A percentile compares a stretch with the other conserved stretches of the same genome.
phyloP scores from a whole-genome alignment of 768 basidiomycete genomes.

The Strobilomyces echinocephalus region DNA sequence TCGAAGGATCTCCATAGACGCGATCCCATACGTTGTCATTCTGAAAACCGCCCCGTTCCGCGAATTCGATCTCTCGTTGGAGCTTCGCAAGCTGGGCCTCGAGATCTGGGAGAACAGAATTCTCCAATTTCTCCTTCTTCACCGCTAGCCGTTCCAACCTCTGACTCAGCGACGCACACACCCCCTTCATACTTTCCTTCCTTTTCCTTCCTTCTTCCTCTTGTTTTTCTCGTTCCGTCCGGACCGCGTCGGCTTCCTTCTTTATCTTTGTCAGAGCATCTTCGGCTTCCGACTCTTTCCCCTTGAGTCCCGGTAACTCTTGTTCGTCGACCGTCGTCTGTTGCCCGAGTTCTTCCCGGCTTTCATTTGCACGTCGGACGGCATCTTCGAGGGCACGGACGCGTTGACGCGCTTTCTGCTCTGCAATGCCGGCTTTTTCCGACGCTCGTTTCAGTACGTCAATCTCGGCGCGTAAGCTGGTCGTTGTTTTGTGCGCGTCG shows the following conservation, averaged over 20 bases:
- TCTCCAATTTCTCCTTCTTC: slow-evolving; percentile 66
- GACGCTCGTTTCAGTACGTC: slow-evolving; percentile 77
- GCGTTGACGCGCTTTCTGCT: slow-evolving; percentile 81
- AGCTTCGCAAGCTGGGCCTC: slow-evolving; percentile 61
- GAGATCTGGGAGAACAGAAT: slow-evolving; percentile 53
- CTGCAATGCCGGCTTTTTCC: slow-evolving; percentile 71
- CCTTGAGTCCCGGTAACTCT: slow-evolving; percentile 37
- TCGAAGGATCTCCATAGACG: slow-evolving; percentile 11
- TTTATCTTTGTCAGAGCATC: slow-evolving; percentile 37
- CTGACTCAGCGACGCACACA: slow-evolving; percentile 51
- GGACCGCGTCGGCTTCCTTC: slow-evolving; percentile 42
- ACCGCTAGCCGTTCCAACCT: slow-evolving; percentile 63
- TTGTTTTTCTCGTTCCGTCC: slow-evolving; percentile 42
- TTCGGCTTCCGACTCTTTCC: slow-evolving; percentile 40
- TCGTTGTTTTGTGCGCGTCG: slow-evolving; percentile 80
- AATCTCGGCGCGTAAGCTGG: slow-evolving; percentile 77
- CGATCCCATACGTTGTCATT: slow-evolving; percentile 15
- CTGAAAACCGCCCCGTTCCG: slow-evolving; percentile 27
- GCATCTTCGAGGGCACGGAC: slow-evolving; percentile 85
- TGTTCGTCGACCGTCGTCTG: slow-evolving; percentile 36
- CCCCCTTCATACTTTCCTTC: slow-evolving; percentile 51
- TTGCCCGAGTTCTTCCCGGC: slow-evolving; percentile 43
- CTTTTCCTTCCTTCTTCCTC: slow-evolving; percentile 50
- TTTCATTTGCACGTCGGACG: slow-evolving; percentile 68
- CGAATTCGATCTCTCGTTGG: slow-evolving; percentile 52